Percentiles rank a stretch among this genome's conserved stretches.
These are phyloP conservation scores for Leccinum proximum DNA, from an alignment of 1,284 basidiomycete genomes.

Conservation along the genomic window DNA sequence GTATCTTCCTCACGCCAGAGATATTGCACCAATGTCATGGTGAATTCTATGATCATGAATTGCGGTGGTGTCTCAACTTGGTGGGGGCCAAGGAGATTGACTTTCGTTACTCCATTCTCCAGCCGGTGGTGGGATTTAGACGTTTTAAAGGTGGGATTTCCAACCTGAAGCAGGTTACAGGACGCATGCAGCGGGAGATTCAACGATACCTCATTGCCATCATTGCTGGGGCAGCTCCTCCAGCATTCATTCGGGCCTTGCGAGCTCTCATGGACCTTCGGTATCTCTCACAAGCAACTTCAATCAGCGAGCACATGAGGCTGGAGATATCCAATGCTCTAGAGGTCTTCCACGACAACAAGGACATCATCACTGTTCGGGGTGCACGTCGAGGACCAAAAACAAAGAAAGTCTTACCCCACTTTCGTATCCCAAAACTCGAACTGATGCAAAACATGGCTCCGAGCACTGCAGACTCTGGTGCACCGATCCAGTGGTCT, in stretches of 20 bases:
- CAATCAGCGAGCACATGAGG: neutral
- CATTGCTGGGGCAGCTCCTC: neutral
- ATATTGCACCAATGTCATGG: neutral
- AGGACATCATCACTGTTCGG: neutral
- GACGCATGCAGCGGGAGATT: neutral
- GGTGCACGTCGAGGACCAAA: neutral
- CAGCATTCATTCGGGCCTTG: constrained; percentile 1
- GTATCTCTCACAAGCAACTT: constrained; percentile 8
- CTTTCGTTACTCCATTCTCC: neutral
- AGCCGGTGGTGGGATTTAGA: neutral
- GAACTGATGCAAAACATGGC: neutral
- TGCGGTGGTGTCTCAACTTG: neutral
- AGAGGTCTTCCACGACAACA: neutral
- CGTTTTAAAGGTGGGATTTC: neutral
- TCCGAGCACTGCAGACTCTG: neutral
- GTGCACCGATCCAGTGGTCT: neutral
- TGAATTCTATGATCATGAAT: neutral
- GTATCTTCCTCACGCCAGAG: neutral
- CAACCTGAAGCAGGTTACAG: neutral
- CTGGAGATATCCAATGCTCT: neutral
- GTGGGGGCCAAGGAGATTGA: neutral
- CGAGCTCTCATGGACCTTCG: constrained; percentile 22
- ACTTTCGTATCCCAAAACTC: neutral
- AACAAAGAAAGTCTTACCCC: neutral
- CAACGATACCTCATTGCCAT: neutral